Evolutionary conservation across 371 early-diverging fungal species (phyloP), one percentile per base, ranked within the genome.

Genomic region (Mucor velutinosus): DNA sequence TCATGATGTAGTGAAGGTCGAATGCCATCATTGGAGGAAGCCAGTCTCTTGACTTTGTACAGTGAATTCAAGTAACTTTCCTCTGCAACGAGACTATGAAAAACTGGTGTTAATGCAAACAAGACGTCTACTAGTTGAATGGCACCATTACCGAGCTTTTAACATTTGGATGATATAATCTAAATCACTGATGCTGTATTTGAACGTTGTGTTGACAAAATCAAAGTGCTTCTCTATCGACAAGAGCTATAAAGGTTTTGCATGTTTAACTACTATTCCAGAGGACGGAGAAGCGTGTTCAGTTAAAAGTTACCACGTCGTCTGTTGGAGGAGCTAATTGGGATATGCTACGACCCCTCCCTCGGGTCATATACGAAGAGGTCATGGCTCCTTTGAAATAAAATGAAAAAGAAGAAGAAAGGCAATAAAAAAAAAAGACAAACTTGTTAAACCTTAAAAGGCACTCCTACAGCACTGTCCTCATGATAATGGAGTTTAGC

Each of bases 181-280:
- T 7, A 80, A 66, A 45, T 83, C 83, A 25, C 60, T 62, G n/a
- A 77, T 74, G 47, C 72, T 80, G 70, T 79, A 79, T 56, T 80
- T 80, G 39, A 77, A 67, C n/a, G 77, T 71, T 60, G 65, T 61
- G 33, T 79, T 77, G 15, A 83, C 61, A 67, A 75, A 80, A 3
- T 75, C 78, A 65, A 65, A 72, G 23, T 83, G 80, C 14, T 71
- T 70, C 7, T 80, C 81, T 17, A 83, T 79, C 12, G 60, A 43
- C 19, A 21, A 11, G 15, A 66, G 45, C 66, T 66, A 35, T 3
- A 49, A 7, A 15, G 1, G 1, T 11, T 37, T 37, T 27, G 14
- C 23, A 61, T 14, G 14, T 37, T 37, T 14, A 37, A 32, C 19
- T 10, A 19, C 15, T 32, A 25, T 19, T 6, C 6, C 51, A 53